Evolutionary conservation across 331 rosid genomes (phyloP), one percentile per base, ranked within the genome.

Genomic region (Prunus yedoensis): DNA sequence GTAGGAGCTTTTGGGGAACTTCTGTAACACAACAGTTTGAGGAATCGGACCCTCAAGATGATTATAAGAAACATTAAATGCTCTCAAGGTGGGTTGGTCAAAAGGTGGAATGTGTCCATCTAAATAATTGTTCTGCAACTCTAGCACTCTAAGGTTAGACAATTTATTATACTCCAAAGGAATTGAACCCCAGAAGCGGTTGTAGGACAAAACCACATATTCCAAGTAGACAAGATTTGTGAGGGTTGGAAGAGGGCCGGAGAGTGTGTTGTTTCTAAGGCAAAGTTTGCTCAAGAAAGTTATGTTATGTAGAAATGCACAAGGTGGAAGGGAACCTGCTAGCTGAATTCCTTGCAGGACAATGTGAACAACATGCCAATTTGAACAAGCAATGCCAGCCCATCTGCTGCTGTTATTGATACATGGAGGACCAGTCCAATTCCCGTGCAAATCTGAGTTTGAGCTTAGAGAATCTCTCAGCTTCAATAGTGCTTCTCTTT

Each of bases 351-450:
- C 91, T 72, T 86, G 83, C 45, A 90, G 82, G 12, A 61, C 82
- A 76, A 90, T 74, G 13, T 71, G 54, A 74, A 88, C 84, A 70
- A 90, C 93, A 78, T 86, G 96, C 79, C 93, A 74, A 74, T 86
- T 83, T 11, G 84, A 82, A 77, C 96, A 90, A 30, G 61, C 71
- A 54, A 90, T 80, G 8, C 96, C 96, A 23, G 67, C 25, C 96
- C 96, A 88, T 75, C 66, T 86, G 77, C 88, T 86, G 25, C 32
- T 57, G 17, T 77, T 88, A 52, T 60, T 53, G 76, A 77, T 69
- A 72, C 96, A 90, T 46, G 96, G 93, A 16, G 91, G 96, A 0
- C 96, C 93, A 53, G 89, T 88, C 96, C 96, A 90, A 68, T 86
- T 90, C 64, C 82, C 69, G 65, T 88, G 93, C 75, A 90, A 76